Percentiles rank a stretch among this genome's conserved stretches.
These are phyloP conservation scores for Infundibulicybe gibba DNA, from an alignment of 768 basidiomycete genomes.

Conservation along the genomic window DNA sequence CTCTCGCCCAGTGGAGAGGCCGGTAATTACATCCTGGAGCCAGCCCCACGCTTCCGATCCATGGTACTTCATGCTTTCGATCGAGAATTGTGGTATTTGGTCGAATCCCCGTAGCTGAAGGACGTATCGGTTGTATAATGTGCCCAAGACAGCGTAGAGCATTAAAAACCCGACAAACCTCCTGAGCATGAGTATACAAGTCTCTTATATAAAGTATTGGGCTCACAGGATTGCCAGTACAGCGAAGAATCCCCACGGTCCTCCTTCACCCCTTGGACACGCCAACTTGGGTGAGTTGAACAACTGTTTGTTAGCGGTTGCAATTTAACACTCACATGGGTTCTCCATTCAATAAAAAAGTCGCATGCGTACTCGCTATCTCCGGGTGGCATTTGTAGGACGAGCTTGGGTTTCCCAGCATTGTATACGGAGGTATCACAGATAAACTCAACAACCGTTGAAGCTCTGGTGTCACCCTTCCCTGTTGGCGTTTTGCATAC, in stretches of 20 bases:
- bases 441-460: constrained; percentile 70
- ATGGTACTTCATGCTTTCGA: constrained; percentile 50
- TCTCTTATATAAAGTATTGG: not conserved
- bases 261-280: constrained; percentile 63
- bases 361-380: constrained; percentile 67
- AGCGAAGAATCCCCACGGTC: constrained; percentile 47
- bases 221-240: constrained; percentile 61
- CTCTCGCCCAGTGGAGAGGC: constrained; percentile 18
- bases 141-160: constrained; percentile 64
- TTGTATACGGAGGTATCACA: constrained; percentile 68
- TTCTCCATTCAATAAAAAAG: constrained; percentile 83
- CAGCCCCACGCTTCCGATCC: constrained; percentile 38
- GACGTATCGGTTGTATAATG: constrained; percentile 75
- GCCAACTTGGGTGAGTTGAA: constrained; percentile 45
- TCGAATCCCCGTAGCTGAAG: constrained; percentile 70
- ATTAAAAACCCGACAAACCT: constrained; percentile 57
- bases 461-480: constrained; percentile 40
- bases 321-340: constrained; percentile 49
- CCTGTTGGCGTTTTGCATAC: constrained; percentile 47
- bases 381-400: constrained; percentile 65
- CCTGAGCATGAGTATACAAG: not conserved
- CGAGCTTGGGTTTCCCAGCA: constrained; percentile 47
- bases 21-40: constrained; percentile 31
- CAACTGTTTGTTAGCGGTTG: not conserved
- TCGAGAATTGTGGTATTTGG: constrained; percentile 64